Base-by-base conservation (phyloP, 768 basidiomycete genomes). In the Lentinula guzmanii region DNA sequence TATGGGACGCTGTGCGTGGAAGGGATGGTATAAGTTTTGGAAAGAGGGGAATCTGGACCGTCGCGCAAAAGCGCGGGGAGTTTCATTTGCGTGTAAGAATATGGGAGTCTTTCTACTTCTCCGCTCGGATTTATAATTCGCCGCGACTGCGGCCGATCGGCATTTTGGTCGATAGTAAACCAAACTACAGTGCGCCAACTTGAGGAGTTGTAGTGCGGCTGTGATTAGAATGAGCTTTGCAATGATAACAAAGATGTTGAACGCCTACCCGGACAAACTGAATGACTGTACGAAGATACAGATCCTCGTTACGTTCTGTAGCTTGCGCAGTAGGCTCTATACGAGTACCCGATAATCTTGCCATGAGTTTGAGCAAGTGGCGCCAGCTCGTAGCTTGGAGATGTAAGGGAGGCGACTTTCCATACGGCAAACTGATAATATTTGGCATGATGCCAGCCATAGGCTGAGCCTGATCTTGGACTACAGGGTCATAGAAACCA, bases 111-210 rank as follows among this genome's bases (percentile, higher is more conserved):
- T 62, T 79, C 86, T 5, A 88, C 84, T 64, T 90, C 88, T 58
- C 77, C 48, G 18, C 6, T 77, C 6, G 54, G 39, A 58, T 80
- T 83, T 1, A 74, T 75, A 66, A 79, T 86, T 69, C 77, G 83
- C 66, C 76, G 70, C 2, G 78, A 75, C 42, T 75, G 75, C 4
- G 73, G 77, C 11, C 77, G 62, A 11, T 74, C 75, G 3, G 76
- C 66, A 33, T 89, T 87, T 66, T 85, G 77, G 67, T 93, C 91
- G 58, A 90, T 82, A 1, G 88, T 86, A 65, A 93, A 84, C 80
- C 90, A 93, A 15, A 93, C 70, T 21, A 93, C 75, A 9, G 86
- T 86, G 58, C 87, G 81, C 91, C 91, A 93, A 16, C 86, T 83
- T 4, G 73, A 67, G 0, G 86, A 79, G 18, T 77, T 68, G 42